Conservation (phyloP, 208 protist genomes). For the Naegleria lovaniensis region DNA sequence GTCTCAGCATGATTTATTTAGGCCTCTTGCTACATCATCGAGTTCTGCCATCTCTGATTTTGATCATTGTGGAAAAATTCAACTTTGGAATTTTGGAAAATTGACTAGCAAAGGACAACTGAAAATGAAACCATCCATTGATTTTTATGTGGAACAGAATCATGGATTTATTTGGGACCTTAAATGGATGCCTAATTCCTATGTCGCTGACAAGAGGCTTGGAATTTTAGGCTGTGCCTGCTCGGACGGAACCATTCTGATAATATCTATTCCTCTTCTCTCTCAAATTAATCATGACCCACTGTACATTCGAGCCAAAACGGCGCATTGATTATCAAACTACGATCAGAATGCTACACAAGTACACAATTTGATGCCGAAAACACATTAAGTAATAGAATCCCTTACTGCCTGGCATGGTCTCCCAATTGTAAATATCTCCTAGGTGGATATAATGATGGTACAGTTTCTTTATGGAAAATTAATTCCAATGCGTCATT, state of each 20-base stretch:
- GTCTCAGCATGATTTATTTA: background rate
- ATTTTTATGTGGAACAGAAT: background rate
- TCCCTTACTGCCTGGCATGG: too few relatives aligned
- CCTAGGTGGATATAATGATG: too few relatives aligned
- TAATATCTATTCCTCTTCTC: too few relatives aligned
- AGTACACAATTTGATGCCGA: too few relatives aligned
- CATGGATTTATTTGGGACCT: background rate
- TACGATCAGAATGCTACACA: too few relatives aligned
- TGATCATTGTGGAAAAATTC: constrained; percentile 6
- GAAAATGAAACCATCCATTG: background rate
- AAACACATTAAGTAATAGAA: too few relatives aligned
- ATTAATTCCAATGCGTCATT: too few relatives aligned
- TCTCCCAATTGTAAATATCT: too few relatives aligned
- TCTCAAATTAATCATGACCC: too few relatives aligned
- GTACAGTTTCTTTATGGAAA: too few relatives aligned
- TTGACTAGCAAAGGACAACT: background rate
- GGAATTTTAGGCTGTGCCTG: background rate
- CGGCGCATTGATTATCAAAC: too few relatives aligned
- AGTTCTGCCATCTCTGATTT: background rate
- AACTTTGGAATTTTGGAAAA: background rate
- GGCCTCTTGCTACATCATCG: background rate
- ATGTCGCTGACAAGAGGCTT: background rate
- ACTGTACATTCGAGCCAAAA: too few relatives aligned
- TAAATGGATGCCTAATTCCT: background rate
- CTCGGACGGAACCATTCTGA: background rate